Evolutionary conservation across 371 early-diverging fungal species (phyloP).

Genomic region (Rhizomucor pusillus): DNA sequence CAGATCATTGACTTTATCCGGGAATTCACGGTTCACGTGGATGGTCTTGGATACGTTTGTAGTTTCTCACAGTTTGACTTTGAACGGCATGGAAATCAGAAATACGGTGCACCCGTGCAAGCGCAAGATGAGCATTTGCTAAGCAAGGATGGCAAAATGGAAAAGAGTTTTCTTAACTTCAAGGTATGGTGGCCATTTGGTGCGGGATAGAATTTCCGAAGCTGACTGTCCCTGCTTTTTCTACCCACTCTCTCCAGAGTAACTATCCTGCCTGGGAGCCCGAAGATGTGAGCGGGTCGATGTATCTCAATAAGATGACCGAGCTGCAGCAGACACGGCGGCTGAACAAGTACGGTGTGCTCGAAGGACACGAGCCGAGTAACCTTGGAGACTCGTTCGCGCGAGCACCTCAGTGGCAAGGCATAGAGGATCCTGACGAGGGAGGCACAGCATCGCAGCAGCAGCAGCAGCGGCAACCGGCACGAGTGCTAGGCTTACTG

Average conservation of each 20-base stretch:
- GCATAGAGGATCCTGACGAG: constrained; percentile 12
- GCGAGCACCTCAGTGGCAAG: constrained; percentile 12
- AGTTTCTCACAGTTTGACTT: constrained; percentile 95
- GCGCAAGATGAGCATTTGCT: constrained; percentile 58
- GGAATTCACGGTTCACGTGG: constrained; percentile 89
- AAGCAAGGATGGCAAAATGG: constrained; percentile 95
- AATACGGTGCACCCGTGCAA: constrained; percentile 76
- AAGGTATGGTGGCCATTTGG: constrained; percentile 55
- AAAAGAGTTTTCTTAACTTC: constrained; percentile 92
- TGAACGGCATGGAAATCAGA: constrained; percentile 77
- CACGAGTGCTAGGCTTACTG: constrained; percentile 53
- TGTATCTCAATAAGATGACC: constrained; percentile 59
- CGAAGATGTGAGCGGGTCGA: constrained; percentile 62
- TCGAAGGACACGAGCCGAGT: constrained; percentile 18
- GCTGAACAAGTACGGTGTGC: constrained; percentile 35
- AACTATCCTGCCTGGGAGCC: constrained; percentile 88
- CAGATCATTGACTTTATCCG: constrained; percentile 90
- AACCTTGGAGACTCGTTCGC: constrained; percentile 38
- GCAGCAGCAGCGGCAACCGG: constrained; percentile 10
- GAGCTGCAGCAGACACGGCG: not conserved
- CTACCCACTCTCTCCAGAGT: constrained; percentile 38
- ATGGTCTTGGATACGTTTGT: constrained; percentile 92
- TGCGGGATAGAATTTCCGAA: not conserved
- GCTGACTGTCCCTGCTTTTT: not conserved
- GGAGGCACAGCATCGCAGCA: constrained; percentile 11